phyloP scores from a whole-genome alignment of 2,329 filamentous ascomycete species.

The Dichotomopilus funicola region DNA sequence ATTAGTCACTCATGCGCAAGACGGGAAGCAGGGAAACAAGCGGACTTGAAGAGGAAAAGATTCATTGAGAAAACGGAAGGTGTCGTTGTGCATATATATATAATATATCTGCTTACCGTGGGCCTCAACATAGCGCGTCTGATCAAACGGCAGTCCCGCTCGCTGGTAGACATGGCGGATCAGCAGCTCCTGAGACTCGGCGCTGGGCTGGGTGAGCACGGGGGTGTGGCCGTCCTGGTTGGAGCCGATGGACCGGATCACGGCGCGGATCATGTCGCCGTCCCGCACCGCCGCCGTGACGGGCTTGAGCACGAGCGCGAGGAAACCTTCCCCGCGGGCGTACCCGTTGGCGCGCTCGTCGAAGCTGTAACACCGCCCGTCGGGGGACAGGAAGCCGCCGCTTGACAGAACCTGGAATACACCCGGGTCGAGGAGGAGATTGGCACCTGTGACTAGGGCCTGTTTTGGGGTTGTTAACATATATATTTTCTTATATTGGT shows the following conservation, averaged over 20 bases:
- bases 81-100: too few species aligned
- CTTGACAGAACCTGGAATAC: background rate
- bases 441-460: background rate
- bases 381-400: background rate
- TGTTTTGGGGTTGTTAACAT: background rate
- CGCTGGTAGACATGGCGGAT: constrained; percentile 5
- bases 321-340: constrained; percentile 46
- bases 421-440: background rate
- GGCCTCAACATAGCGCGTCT: constrained; percentile 14
- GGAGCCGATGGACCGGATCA: background rate
- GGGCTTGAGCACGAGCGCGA: constrained; percentile 22
- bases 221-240: background rate
- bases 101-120: constrained; percentile 22
- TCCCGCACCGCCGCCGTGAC: background rate
- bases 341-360: constrained; percentile 39
- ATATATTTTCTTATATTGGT: too few species aligned
- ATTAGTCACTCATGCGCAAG: background rate
- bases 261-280: background rate
- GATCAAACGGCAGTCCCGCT: background rate
- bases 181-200: constrained; percentile 2
- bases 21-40: too few species aligned
- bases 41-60: too few species aligned
- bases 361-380: constrained; percentile 2
- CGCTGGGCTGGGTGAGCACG: constrained; percentile 1
- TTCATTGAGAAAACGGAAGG: too few species aligned